phyloP scores from a whole-genome alignment of 179 eudicot species.

The Silene vulgaris region DNA sequence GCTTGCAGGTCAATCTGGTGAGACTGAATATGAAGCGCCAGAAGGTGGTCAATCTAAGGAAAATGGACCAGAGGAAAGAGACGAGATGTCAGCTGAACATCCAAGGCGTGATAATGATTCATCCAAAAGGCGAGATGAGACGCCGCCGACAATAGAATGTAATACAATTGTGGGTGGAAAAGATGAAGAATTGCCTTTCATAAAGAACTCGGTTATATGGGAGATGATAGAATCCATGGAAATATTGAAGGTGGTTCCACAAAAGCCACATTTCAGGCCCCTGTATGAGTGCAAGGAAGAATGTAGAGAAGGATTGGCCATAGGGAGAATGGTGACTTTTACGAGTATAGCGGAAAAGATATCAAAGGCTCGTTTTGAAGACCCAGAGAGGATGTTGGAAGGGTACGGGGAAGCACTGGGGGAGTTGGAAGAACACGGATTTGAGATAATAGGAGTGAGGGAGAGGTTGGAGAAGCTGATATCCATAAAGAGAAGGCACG shows the following conservation, averaged over 20 bases:
- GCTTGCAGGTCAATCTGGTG: slow-evolving; percentile 27
- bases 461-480: slow-evolving; percentile 40
- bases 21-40: slow-evolving; percentile 14
- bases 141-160: slow-evolving; percentile 10
- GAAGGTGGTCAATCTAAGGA: slow-evolving; percentile 23
- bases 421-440: slow-evolving; percentile 66
- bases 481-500: slow-evolving; percentile 39
- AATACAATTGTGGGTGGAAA: slow-evolving; percentile 24
- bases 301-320: slow-evolving; percentile 76
- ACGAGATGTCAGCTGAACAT: slow-evolving; percentile 15
- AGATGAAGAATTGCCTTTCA: slow-evolving; percentile 43
- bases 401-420: slow-evolving; percentile 55
- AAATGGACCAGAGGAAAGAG: slow-evolving; percentile 14
- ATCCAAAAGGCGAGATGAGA: slow-evolving; percentile 21
- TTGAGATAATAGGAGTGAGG: slow-evolving; percentile 43
- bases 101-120: slow-evolving; percentile 24
- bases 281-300: slow-evolving; percentile 45
- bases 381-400: slow-evolving; percentile 43
- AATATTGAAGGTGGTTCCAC: slow-evolving; percentile 55
- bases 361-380: slow-evolving; percentile 39
- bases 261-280: slow-evolving; percentile 71
- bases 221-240: slow-evolving; percentile 60
- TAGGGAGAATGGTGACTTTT: slow-evolving; percentile 74
- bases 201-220: slow-evolving; percentile 55
- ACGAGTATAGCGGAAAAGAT: slow-evolving; percentile 51